Evolutionary conservation across 108 stramenopile genomes (phyloP).

Genomic region (Nitzschia inconspicua): DNA sequence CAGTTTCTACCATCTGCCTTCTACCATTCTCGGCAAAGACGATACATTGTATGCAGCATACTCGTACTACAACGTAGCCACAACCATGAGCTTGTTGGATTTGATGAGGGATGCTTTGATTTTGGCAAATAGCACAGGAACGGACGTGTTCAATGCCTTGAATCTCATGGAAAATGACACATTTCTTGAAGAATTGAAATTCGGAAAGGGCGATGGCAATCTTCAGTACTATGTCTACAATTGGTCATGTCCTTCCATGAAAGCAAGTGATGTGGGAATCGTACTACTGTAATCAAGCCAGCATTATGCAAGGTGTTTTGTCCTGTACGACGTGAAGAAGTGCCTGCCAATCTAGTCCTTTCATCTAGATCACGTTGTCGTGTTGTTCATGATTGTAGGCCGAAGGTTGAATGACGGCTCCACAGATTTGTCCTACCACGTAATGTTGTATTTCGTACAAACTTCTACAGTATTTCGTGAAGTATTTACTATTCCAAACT

Average conservation of each 20-base stretch:
- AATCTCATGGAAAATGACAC: constrained; percentile 96
- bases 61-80: constrained; percentile 98
- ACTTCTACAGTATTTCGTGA: too few species aligned
- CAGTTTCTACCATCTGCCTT: constrained; percentile 95
- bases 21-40: constrained; percentile 77
- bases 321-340: too few species aligned
- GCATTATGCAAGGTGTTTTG: not conserved
- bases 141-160: constrained; percentile 98
- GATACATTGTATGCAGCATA: constrained; percentile 93
- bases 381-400: too few species aligned
- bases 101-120: constrained; percentile 95
- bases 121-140: constrained; percentile 67
- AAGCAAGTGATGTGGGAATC: constrained; percentile 85
- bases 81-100: constrained; percentile 68
- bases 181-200: constrained; percentile 90
- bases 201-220: constrained; percentile 97
- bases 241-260: constrained; percentile 89
- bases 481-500: too few species aligned
- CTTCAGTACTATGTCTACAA: constrained; percentile 99
- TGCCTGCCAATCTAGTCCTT: too few species aligned
- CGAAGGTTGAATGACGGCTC: too few species aligned
- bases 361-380: too few species aligned
- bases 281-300: constrained; percentile 94
- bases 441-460: too few species aligned
- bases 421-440: too few species aligned